Evolutionary conservation across 441 rosid genomes (phyloP), one percentile per base, ranked within the genome.

Genomic region (Pelargonium citronellum): DNA sequence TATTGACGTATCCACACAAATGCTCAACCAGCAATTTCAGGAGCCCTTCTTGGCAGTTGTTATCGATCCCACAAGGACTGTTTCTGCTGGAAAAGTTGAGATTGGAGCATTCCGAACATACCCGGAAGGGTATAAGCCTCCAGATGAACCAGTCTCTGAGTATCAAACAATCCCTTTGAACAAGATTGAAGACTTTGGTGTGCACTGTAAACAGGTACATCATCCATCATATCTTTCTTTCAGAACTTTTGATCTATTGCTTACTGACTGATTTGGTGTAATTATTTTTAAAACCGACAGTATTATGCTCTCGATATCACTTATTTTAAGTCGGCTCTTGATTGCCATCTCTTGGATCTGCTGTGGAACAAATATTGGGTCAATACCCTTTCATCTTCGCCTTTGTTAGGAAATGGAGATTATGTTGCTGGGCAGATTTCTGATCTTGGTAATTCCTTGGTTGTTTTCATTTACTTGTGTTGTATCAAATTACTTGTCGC

Each of bases 331-430:
- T 95, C 99, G 1, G 86, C 95, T 68, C 98, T 95, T 55, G 99
- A 95, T 81, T 84, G 87, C 74, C 99, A 92, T 83, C 97, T 92
- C 75, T 77, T 95, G 87, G 99, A 92, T 82, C 85, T 92, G 61
- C 85, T 95, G 43, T 95, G 99, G 99, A 95, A 92, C 89, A 92
- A 95, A 87, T 95, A 95, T 73, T 95, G 99, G 98, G 97, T 95
- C 71, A 92, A 95, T 79, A 92, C 99, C 0, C 95, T 95, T 63
- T 95, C 99, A 30, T 95, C 99, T 80, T 95, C 99, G 2, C 96
- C 97, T 64, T 87, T 95, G 68, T 78, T 95, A 81, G 97, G 97
- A 63, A 95, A 91, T 77, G 97, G 99, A 68, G 98, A 95, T 86
- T 95, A 91, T 66, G 96, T 91, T 73, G 99, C 99, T 0, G 99